Percentiles rank a stretch among this genome's conserved stretches.
Evolutionary conservation across 768 basidiomycete genomes (phyloP).

Genomic region (Lactarius deliciosus): DNA sequence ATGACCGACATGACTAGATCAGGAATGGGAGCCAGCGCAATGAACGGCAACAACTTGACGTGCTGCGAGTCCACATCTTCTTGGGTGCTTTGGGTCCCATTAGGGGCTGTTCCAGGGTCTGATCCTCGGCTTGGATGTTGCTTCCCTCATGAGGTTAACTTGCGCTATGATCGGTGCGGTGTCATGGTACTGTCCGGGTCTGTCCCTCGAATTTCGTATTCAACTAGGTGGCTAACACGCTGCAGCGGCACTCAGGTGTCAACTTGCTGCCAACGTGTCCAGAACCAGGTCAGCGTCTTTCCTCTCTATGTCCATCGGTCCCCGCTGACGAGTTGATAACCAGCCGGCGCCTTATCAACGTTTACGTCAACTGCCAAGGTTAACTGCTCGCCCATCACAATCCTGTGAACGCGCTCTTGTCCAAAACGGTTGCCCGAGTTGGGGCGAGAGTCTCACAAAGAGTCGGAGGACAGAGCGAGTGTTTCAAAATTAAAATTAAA

Average conservation of each 20-base stretch:
- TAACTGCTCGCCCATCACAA: not conserved
- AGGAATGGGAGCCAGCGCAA: not conserved
- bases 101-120: too few species aligned
- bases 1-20: too few species aligned
- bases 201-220: not conserved
- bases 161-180: not conserved
- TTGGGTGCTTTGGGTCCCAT: too few species aligned
- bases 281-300: not conserved
- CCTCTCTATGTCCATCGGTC: not conserved
- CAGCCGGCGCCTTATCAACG: not conserved
- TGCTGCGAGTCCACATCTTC: not conserved
- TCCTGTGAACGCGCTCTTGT: not conserved
- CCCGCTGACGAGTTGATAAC: not conserved
- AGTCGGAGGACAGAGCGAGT: too few species aligned
- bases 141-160: not conserved
- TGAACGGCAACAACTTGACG: not conserved
- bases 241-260: not conserved
- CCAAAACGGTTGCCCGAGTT: not conserved
- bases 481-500: too few species aligned
- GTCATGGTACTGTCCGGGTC: not conserved
- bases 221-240: not conserved
- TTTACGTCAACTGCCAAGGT: too few species aligned
- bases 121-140: not conserved
- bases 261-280: not conserved
- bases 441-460: not conserved